Percentiles rank a stretch among this genome's conserved stretches.
Conservation (phyloP, 768 basidiomycete genomes). For the Serpula lacrymans region DNA sequence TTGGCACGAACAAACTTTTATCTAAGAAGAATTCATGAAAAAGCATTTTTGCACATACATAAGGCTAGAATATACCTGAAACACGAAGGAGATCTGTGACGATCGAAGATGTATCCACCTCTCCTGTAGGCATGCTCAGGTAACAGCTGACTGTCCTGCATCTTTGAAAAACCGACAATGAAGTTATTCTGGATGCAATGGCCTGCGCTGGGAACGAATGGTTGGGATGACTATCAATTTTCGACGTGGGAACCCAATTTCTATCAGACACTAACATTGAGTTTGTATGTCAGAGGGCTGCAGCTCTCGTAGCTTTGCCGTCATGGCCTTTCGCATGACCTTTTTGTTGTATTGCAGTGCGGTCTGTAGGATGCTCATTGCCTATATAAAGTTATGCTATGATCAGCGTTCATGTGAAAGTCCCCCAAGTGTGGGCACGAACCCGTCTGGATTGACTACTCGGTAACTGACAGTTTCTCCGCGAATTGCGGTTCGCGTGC, state of each 20-base stretch:
- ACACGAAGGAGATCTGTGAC: conserved; percentile 48
- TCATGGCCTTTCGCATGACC: conserved; percentile 49
- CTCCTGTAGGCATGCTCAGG: conserved; percentile 74
- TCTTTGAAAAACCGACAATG: conserved; percentile 47
- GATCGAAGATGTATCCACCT: conserved; percentile 57
- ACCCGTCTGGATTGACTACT: too few relatives aligned
- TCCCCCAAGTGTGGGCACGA: too few relatives aligned
- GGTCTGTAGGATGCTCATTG: conserved; percentile 21
- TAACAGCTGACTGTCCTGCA: conserved; percentile 65
- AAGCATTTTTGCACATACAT: not conserved
- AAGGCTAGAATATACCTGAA: conserved; percentile 39
- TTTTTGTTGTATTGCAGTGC: conserved; percentile 50
- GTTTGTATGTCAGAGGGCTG: conserved; percentile 42
- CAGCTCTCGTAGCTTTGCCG: conserved; percentile 42
- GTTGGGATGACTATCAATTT: conserved; percentile 3
- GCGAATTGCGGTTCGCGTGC: too few relatives aligned
- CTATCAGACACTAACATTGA: conserved; percentile 68
- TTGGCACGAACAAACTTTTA: conserved; percentile 70
- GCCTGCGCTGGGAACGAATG: conserved; percentile 18
- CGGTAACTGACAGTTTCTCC: too few relatives aligned
- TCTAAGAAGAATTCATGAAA: conserved; percentile 32
- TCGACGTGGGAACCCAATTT: not conserved
- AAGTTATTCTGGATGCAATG: conserved; percentile 46
- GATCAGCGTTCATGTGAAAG: too few relatives aligned
- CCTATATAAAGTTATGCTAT: conserved; percentile 20